These are phyloP conservation scores for Aspergillus aculeatinus DNA, from an alignment of 2,329 filamentous ascomycete genomes.

Conservation along the genomic window DNA sequence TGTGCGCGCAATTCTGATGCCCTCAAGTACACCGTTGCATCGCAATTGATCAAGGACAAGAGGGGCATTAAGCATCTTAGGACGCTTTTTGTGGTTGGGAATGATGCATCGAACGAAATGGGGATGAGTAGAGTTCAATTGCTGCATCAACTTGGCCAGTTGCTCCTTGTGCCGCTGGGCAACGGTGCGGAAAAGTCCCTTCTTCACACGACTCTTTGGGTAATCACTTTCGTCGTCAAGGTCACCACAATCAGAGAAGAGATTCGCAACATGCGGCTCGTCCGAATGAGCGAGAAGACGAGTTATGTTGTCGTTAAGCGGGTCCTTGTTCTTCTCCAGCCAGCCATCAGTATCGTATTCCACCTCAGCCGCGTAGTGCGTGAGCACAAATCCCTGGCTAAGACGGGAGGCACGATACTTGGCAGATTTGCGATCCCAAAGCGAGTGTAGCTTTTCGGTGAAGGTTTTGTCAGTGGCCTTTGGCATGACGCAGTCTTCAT, in stretches of 20 bases:
- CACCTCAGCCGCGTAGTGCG: constrained; percentile 95
- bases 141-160: constrained; percentile 90
- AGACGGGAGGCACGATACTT: constrained; percentile 90
- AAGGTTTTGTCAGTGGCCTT: constrained; percentile 97
- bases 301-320: constrained; percentile 94
- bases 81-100: constrained; percentile 95
- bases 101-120: constrained; percentile 98
- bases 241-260: constrained; percentile 88
- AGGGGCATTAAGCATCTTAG: constrained; percentile 86
- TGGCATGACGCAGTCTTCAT: constrained; percentile 98
- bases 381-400: constrained; percentile 89
- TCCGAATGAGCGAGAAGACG: constrained; percentile 78
- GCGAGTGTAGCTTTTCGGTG: constrained; percentile 91
- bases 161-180: constrained; percentile 98
- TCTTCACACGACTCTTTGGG: constrained; percentile 81
- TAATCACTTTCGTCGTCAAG: constrained; percentile 69
- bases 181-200: constrained; percentile 92
- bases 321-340: constrained; percentile 99
- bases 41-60: constrained; percentile 97
- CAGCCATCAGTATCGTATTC: constrained; percentile 94
- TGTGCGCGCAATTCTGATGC: constrained; percentile 93
- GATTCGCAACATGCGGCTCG: constrained; percentile 75
- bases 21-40: constrained; percentile 98
- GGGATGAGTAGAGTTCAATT: constrained; percentile 92
- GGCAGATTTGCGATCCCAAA: constrained; percentile 93